Conservation (phyloP, 768 basidiomycete species). For the Tylopilus cervinicoccineus region DNA sequence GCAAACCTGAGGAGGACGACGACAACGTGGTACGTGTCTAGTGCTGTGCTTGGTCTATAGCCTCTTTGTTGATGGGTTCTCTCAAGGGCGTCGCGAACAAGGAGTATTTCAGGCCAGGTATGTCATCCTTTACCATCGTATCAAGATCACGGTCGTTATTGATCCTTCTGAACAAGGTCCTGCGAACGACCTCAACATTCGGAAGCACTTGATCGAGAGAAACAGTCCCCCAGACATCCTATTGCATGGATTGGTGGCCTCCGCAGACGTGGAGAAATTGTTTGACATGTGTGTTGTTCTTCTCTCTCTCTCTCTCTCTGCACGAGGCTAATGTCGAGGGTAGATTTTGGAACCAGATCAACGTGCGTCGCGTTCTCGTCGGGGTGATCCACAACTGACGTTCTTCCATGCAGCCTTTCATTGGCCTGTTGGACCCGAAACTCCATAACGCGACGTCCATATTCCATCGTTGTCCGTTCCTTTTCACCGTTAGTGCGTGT, state of each 20-base stretch:
- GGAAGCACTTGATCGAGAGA: conserved; percentile 69
- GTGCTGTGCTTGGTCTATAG: not conserved
- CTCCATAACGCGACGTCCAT: conserved; percentile 78
- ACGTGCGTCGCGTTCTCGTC: conserved; percentile 41
- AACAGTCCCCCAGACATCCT: conserved; percentile 81
- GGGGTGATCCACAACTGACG: not conserved
- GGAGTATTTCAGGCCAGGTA: conserved; percentile 73
- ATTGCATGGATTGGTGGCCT: conserved; percentile 73
- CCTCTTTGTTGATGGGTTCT: conserved; percentile 11
- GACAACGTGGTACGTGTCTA: conserved; percentile 52
- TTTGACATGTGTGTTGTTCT: conserved; percentile 68
- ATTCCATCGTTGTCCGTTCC: conserved; percentile 82
- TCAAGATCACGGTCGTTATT: not conserved
- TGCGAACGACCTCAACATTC: conserved; percentile 64
- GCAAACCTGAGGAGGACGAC: conserved; percentile 48
- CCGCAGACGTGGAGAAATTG: conserved; percentile 76
- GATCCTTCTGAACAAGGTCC: conserved; percentile 45
- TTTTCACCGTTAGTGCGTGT: conserved; percentile 79
- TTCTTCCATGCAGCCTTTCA: conserved; percentile 41
- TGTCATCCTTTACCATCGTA: not conserved
- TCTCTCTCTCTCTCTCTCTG: not conserved
- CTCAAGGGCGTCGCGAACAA: conserved; percentile 75
- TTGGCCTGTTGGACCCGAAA: conserved; percentile 75
- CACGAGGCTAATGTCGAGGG: not conserved
- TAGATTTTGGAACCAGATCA: conserved; percentile 69